phyloP scores from a whole-genome alignment of 257 asterid genomes.

The Plantago ovata region DNA sequence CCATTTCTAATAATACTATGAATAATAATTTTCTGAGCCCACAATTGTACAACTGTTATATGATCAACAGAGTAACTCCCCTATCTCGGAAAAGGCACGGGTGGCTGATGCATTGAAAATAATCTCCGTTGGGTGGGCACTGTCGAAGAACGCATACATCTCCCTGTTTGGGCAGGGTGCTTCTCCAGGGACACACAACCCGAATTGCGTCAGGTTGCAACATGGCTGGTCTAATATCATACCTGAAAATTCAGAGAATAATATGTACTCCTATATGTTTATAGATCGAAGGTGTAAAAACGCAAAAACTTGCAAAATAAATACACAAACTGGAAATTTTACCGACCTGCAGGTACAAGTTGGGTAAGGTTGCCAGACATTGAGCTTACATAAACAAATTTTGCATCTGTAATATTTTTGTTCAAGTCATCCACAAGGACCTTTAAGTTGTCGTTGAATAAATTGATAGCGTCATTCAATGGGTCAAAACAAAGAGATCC shows the following conservation, averaged over 20 bases:
- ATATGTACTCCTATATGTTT: neutral
- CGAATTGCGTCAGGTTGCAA: slow-evolving; percentile 24
- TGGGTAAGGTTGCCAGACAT: slow-evolving; percentile 1
- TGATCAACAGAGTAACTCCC: too few species aligned
- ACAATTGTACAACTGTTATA: too few species aligned
- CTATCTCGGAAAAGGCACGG: slow-evolving; percentile 17
- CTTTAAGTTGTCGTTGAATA: slow-evolving; percentile 30
- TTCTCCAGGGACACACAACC: slow-evolving; percentile 23
- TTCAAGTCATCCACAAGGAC: slow-evolving; percentile 24
- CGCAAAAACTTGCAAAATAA: neutral
- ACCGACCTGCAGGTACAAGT: slow-evolving; percentile 18
- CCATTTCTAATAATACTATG: too few species aligned
- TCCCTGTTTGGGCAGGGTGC: slow-evolving; percentile 22
- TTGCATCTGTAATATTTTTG: slow-evolving; percentile 14
- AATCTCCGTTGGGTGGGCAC: slow-evolving; percentile 33
- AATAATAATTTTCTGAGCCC: too few species aligned
- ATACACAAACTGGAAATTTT: neutral
- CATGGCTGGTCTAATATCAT: slow-evolving; percentile 14
- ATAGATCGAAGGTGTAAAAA: neutral
- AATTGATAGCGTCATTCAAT: slow-evolving; percentile 22
- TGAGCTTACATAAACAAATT: slow-evolving; percentile 18
- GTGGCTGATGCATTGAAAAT: slow-evolving; percentile 20
- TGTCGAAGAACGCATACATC: slow-evolving; percentile 25
- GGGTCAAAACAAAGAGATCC: slow-evolving; percentile 9
- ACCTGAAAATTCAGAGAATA: too few species aligned